Base-by-base conservation (phyloP, 1,284 basidiomycete genomes). In the Testicularia cyperi region DNA sequence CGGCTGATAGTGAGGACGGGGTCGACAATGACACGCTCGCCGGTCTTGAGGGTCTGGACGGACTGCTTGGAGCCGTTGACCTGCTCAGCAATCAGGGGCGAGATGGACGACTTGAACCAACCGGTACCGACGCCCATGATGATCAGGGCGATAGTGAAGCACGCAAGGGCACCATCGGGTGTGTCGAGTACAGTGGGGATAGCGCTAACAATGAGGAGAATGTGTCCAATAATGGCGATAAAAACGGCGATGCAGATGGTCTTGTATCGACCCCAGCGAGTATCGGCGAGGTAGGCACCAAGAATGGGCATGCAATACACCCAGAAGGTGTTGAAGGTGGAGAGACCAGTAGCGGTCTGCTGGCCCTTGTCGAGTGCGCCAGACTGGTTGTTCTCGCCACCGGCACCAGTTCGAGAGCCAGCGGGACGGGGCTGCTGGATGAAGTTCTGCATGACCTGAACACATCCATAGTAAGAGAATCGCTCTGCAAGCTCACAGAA, bases 21-120 rank as follows among this genome's bases (percentile, higher is more conserved):
- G 74, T 92, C 88, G 25, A 91, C 83, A 54, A 92, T 85, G 42
- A 92, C 88, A 25, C 84, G 80, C 75, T 90, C 86, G 33, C 88
- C 88, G 16, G 74, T 78, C 54, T 80, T 81, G 2, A 81, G 82
- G 9, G 36, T 46, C 36, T 56, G 46, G 14, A 76, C 69, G 18
- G 62, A 64, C 30, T 66, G 62, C 35, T 70, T 63, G 8, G 65
- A 65, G 12, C 57, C 49, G 15, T 58, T 62, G 31, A 74, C 64
- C 48, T 75, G 75, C 72, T 90, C 90, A 5, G 67, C 70, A n/a
- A 75, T 67, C 32, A 75, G 28, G 2, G 68, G 64, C 4, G 44
- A 28, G 34, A 72, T 57, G 12, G 48, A 60, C 0, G 85, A 76
- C 78, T 90, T 90, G 82, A 92, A 89, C 22, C 84, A 81, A 16